Evolutionary conservation across 1,139 yeast genomes (phyloP), one percentile per base, ranked within the genome.

Genomic region (Debaryomyces nepalensis): DNA sequence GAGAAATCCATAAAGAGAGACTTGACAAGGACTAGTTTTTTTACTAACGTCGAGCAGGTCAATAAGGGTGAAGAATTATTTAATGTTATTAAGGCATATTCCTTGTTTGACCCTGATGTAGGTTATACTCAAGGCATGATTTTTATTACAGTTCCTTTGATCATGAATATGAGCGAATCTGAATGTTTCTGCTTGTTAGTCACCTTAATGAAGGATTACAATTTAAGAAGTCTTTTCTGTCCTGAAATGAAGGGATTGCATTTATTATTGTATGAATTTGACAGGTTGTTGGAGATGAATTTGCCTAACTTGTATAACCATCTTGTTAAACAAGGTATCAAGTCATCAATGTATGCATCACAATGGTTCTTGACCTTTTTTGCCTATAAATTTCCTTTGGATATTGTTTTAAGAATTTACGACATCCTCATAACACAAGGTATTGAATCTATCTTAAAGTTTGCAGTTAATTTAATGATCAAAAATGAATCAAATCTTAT

Each of bases 121-220:
- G 99, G 99, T 0, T 93, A 93, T 59, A 93, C 97, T 1, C 98
- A 93, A 63, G 98, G 99, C 5, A 89, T 93, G 97, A 96, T 95
- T 2, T 91, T 93, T 57, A 79, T 93, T 34, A 79, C 89, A 0
- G 90, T 89, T 6, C 98, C 98, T 0, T 66, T 93, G 41, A 72
- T 90, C 40, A 75, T 91, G 70, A 88, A 87, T 54, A 78, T 89
- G 81, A 78, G 75, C 30, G 97, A 91, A 53, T 74, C 84, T 23
- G 98, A 93, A 59, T 84, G 96, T 5, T 91, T 93, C 64, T 82
- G 95, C 47, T 63, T 91, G 51, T 70, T 93, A 44, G 89, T 85
- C 10, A 82, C 83, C 40, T 70, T 93, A 48, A 91, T 93, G 97
- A 84, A 86, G 56, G 84, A 81, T 37, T 93, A 93, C 59, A 81